Evolutionary conservation across 1,284 basidiomycete species (phyloP), one percentile per base, ranked within the genome.

Genomic region (Sparassis latifolia): DNA sequence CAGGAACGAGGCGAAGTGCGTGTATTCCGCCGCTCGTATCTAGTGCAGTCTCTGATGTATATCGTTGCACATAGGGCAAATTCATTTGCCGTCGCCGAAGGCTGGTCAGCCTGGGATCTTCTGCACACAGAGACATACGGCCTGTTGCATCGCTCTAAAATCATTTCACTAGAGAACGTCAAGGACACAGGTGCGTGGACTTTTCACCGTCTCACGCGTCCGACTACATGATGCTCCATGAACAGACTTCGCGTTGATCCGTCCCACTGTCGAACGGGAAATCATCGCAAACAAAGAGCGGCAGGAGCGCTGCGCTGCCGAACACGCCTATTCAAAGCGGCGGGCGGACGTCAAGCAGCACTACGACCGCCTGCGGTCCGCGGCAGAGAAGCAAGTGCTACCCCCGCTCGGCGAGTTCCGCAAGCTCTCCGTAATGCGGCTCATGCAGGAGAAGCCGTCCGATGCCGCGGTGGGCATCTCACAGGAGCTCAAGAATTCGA

Each of bases 371-470:
- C 45, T 62, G 2, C 50, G 51, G 40, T 43, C 40, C 7, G 33
- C 40, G 9, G 33, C 45, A 9, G 28, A 46, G 45, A 49, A 47
- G 33, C 30, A 48, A 4, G 44, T 55, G n/a, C 40, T 80, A 6
- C 78, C 78, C 0, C 54, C 67, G n/a, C 58, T 77, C 29, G 44
- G 59, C 7, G 68, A 73, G 44, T 80, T 81, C 63, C 69, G 68
- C 32, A 61, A 62, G 45, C 65, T 80, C 1, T 70, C 75, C 0
- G 66, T 71, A 29, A 67, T 77, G 9, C 63, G 67, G 33, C 55
- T 66, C 2, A 55, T 79, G 44, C 70, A 70, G 49, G 65, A 59
- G 28, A 61, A 55, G 20, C 31, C 45, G 0, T 47, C 33, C n/a
- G 31, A 38, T 20, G 47, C 30, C 5, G 42, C 31, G 2, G 20